Percentiles rank a stretch among this genome's conserved stretches.
Evolutionary conservation across 345 rosid species (phyloP).

Genomic region (Xanthoceras sorbifolium): DNA sequence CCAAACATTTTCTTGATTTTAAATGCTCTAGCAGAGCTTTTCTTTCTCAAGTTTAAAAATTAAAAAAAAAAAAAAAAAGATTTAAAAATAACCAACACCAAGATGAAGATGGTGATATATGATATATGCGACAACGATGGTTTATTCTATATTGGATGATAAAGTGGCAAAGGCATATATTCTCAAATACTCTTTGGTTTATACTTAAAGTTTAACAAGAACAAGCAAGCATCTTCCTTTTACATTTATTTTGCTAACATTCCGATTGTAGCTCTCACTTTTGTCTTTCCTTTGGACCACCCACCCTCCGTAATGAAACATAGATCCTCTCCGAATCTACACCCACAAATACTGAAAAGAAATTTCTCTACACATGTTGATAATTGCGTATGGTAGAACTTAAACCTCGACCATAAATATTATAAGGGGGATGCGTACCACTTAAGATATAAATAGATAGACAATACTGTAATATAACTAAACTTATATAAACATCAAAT

Average conservation of each 20-base stretch:
- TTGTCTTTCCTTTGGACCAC: constrained; percentile 14
- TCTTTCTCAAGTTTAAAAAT: neutral
- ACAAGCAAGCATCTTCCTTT: constrained; percentile 22
- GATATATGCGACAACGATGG: neutral
- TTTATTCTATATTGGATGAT: neutral
- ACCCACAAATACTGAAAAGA: too few species aligned
- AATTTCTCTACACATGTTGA: too few species aligned
- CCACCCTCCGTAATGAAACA: neutral
- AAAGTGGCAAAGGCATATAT: constrained; percentile 9
- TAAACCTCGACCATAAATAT: too few species aligned
- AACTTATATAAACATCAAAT: neutral
- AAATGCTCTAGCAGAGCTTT: neutral
- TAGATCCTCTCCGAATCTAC: neutral
- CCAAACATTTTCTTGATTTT: neutral
- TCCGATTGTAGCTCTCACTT: constrained; percentile 31
- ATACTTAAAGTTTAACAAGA: constrained; percentile 10
- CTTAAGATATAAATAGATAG: too few species aligned
- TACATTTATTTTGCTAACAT: constrained; percentile 21
- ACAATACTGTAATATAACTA: neutral
- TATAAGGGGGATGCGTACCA: too few species aligned
- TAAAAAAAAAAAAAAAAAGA: neutral
- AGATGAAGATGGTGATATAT: neutral
- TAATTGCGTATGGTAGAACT: too few species aligned
- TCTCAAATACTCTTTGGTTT: constrained; percentile 1
- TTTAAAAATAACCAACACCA: neutral